Evolutionary conservation across 1,139 yeast genomes (phyloP).

Genomic region (Debaryomycetaceae sp.): DNA sequence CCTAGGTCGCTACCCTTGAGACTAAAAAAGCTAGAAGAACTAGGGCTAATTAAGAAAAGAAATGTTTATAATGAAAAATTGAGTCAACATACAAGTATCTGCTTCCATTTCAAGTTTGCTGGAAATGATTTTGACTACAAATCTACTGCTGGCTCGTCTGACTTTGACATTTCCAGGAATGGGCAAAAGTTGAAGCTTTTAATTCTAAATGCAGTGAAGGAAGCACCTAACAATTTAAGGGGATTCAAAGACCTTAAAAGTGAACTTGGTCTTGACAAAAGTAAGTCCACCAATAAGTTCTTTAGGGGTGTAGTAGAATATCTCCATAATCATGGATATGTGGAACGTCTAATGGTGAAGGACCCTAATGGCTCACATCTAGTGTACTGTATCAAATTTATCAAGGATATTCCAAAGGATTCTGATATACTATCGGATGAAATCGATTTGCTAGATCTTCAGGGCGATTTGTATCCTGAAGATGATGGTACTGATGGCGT

Average conservation of each 20-base stretch:
- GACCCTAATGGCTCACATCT: conserved; percentile 45
- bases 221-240: conserved; percentile 67
- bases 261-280: conserved; percentile 55
- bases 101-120: conserved; percentile 45
- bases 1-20: conserved; percentile 68
- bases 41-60: conserved; percentile 44
- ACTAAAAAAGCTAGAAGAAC: conserved; percentile 49
- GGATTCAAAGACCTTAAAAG: conserved; percentile 62
- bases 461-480: conserved; percentile 12
- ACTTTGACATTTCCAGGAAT: conserved; percentile 28
- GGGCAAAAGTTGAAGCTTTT: conserved; percentile 24
- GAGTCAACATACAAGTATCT: conserved; percentile 49
- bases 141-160: conserved; percentile 25
- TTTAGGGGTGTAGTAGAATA: conserved; percentile 51
- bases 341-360: conserved; percentile 57
- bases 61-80: conserved; percentile 36
- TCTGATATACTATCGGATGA: conserved; percentile 22
- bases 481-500: conserved; percentile 13
- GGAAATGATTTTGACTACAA: conserved; percentile 31
- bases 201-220: conserved; percentile 54
- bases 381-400: conserved; percentile 57
- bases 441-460: conserved; percentile 14
- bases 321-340: conserved; percentile 49
- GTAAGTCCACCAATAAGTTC: conserved; percentile 40
- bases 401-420: conserved; percentile 49